These are phyloP conservation scores for Magnusiomyces tetraspermus DNA, from an alignment of 1,139 yeast genomes.

Conservation along the genomic window DNA sequence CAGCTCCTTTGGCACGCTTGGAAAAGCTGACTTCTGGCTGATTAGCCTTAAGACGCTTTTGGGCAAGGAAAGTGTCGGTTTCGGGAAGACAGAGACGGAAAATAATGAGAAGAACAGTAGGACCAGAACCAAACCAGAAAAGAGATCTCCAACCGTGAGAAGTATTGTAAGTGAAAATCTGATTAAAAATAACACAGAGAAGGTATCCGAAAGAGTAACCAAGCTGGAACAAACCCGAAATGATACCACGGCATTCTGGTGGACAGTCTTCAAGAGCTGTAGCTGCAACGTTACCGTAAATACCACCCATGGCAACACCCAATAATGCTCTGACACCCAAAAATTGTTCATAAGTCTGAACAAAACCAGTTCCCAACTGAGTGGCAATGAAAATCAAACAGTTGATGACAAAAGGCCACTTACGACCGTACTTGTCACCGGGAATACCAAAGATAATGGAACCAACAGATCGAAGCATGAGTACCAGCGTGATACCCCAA, in stretches of 20 bases:
- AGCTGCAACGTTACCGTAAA: constrained; percentile 59
- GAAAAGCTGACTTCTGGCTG: constrained; percentile 15
- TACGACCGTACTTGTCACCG: constrained; percentile 64
- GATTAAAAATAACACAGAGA: constrained; percentile 52
- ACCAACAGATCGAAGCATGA: constrained; percentile 74
- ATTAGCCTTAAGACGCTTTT: constrained; percentile 17
- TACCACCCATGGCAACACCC: constrained; percentile 64
- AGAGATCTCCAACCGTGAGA: constrained; percentile 62
- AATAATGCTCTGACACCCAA: constrained; percentile 60
- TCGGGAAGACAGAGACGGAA: constrained; percentile 53
- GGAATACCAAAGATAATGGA: constrained; percentile 59
- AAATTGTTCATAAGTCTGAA: constrained; percentile 52
- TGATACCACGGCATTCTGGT: constrained; percentile 45
- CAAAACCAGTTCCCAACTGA: constrained; percentile 68
- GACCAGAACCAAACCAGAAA: constrained; percentile 73
- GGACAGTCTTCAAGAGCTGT: constrained; percentile 65
- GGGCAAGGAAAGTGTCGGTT: constrained; percentile 44
- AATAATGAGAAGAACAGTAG: constrained; percentile 46
- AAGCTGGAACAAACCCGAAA: constrained; percentile 61
- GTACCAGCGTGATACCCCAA: constrained; percentile 74
- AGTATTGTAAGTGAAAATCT: constrained; percentile 44
- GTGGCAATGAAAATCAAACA: constrained; percentile 45
- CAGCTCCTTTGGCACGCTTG: constrained; percentile 23
- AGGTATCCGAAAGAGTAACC: constrained; percentile 67
- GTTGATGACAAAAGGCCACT: constrained; percentile 55